A percentile compares a stretch with the other conserved stretches of the same genome.
Conservation (phyloP, 2,329 filamentous ascomycete species). For the Neofusicoccum laricinum region DNA sequence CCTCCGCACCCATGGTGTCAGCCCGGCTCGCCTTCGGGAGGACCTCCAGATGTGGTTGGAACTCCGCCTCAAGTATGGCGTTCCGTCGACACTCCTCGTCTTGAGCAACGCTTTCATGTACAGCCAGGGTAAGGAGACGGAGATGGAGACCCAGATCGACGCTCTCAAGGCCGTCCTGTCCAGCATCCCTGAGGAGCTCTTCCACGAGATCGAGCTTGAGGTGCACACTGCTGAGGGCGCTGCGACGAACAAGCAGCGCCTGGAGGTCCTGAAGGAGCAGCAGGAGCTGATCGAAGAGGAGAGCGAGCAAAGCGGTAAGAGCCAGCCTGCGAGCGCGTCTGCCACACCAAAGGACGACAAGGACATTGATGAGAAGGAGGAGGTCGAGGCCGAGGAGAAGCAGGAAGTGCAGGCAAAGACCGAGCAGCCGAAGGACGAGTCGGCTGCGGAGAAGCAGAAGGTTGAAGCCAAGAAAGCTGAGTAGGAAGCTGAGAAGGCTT, state of each 20-base stretch:
- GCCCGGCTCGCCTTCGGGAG: conserved; percentile 79
- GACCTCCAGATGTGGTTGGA: conserved; percentile 94
- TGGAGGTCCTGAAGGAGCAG: conserved; percentile 97
- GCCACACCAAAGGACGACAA: conserved; percentile 76
- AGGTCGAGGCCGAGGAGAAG: background rate
- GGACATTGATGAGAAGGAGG: conserved; percentile 84
- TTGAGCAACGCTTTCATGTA: conserved; percentile 98
- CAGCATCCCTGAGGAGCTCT: conserved; percentile 94
- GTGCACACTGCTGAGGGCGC: conserved; percentile 95
- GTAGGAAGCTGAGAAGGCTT: conserved; percentile 16
- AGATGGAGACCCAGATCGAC: conserved; percentile 87
- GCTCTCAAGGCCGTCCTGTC: conserved; percentile 88
- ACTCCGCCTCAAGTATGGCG: conserved; percentile 84
- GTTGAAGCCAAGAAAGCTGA: conserved; percentile 16
- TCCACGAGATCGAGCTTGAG: conserved; percentile 99
- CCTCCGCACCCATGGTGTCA: conserved; percentile 88
- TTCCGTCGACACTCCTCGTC: conserved; percentile 94
- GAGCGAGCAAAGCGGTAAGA: conserved; percentile 84
- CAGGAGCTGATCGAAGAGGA: conserved; percentile 97
- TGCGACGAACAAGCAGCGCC: conserved; percentile 96
- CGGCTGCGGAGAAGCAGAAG: conserved; percentile 1
- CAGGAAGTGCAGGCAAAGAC: background rate
- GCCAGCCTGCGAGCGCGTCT: conserved; percentile 55
- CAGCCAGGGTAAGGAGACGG: conserved; percentile 76
- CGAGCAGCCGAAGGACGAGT: background rate